Conservation (phyloP, 805 yeast species). For the Myxozyma sirexii region DNA sequence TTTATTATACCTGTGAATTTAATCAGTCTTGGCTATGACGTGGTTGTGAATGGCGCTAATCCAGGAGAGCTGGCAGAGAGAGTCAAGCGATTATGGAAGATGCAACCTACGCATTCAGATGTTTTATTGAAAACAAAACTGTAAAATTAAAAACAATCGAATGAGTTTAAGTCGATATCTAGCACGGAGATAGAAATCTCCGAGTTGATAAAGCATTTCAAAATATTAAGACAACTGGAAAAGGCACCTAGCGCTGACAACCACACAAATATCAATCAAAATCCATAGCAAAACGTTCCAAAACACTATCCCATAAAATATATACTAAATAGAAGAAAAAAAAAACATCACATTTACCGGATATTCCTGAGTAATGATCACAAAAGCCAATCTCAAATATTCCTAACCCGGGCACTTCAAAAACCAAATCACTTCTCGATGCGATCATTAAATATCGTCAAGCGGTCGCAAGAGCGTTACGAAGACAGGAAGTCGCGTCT, state of each 20-base stretch:
- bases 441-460: too few species aligned
- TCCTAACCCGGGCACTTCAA: neutral
- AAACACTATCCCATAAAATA: neutral
- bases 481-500: constrained; percentile 27
- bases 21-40: constrained; percentile 1
- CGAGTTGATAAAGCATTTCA: too few species aligned
- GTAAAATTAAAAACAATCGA: too few species aligned
- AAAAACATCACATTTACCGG: neutral
- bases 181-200: too few species aligned
- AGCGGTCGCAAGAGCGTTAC: too few species aligned
- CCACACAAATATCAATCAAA: neutral
- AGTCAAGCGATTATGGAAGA: constrained; percentile 12
- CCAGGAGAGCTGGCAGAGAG: neutral
- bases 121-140: neutral
- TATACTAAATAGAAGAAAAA: neutral
- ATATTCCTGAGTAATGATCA: neutral
- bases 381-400: neutral
- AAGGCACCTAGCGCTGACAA: neutral
- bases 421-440: too few species aligned
- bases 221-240: neutral
- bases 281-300: neutral
- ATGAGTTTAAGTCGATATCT: too few species aligned
- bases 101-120: constrained; percentile 16
- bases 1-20: constrained; percentile 15
- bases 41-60: neutral